Evolutionary conservation across 2,329 filamentous ascomycete species (phyloP), one percentile per base, ranked within the genome.

Genomic region (Capronia americana): DNA sequence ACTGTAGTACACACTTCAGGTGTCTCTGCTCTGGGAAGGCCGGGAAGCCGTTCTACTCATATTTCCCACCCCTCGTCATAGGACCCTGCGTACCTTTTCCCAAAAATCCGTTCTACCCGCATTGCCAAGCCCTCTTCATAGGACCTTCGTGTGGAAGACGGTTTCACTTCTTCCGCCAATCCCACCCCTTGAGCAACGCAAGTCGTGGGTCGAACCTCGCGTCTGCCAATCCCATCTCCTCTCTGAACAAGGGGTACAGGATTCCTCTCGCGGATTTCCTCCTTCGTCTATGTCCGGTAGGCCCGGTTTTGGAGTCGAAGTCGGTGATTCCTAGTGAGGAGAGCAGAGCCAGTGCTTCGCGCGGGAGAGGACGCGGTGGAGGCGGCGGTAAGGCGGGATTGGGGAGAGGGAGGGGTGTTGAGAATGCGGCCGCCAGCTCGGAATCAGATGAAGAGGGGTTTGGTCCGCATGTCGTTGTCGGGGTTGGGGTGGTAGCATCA

Each of bases 121-220:
- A 1, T 4, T 4, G 8, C 30, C 30, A 32, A n/a, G n/a, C 30
- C 38, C 38, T 41, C 38, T n/a, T 44, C 3, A n/a, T 8, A 20
- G 2, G 5, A 20, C 38, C 38, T 44, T n/a, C 38, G 38, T 12
- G 12, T 11, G 38, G 14, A 17, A 3, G 7, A 44, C 38, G 1
- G 38, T n/a, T 8, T 51, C 48, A 51, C 26, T 51, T 51, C 67
- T 66, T 69, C 46, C 58, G 41, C 63, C 67, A 69, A 46, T 67
- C 64, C 64, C 64, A 66, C 11, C 58, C 58, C 23, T 63, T 17
- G 30, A 64, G 32, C 17, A 69, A 30, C 26, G 67, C 67, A 7
- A 65, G 55, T 41, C 58, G n/a, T 3, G 67, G 67, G 48, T 69
- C 67, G 34, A 67, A 69, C 14, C 67, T 59, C 32, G 67, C 67